Evolutionary conservation across 2,329 filamentous ascomycete species (phyloP), one percentile per base, ranked within the genome.

Genomic region (Venturia oleaginea): DNA sequence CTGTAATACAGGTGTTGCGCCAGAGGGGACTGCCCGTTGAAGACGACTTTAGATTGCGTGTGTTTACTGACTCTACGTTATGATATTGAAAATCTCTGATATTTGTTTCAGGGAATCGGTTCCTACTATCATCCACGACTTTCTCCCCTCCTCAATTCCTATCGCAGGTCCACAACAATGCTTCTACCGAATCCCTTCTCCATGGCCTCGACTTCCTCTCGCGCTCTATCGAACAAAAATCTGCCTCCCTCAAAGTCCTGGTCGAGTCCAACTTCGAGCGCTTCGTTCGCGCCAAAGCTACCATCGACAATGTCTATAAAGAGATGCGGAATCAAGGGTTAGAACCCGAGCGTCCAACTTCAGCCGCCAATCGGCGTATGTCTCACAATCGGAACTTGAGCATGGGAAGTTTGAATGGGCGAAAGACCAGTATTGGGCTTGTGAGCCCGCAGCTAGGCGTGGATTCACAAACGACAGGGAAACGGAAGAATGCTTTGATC

Each of bases 221-320:
- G 22, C 85, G 85, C 67, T 97, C 93, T 0, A 99, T 99, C 71
- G 94, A 97, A 71, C 91, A 97, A 77, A 99, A 99, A 76, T 97
- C 93, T 0, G 94, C 93, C 0, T 97, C 92, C 4, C 83, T 99
- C 67, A 99, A 99, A 74, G 90, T 96, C 13, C 83, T 99, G 22
- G 94, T 99, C 30, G 94, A 99, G 76, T 93, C 91, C 68, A 99
- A 99, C 75, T 99, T 99, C 73, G 95, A 99, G 76, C 89, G 93
- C 68, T 99, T 99, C 78, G 94, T 99, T 64, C 89, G 91, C 67
- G 94, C 94, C 54, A 99, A 99, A 76, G 91, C 93, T 22, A 97
- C 93, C 8, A 97, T 99, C 71, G 94, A 99, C 78, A 96, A 96
- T 77, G 94, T 99, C 62, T 99, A 99, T 77, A 95, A 88, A 67